Evolutionary conservation across 805 yeast species (phyloP).

Genomic region (Peterozyma xylosa): DNA sequence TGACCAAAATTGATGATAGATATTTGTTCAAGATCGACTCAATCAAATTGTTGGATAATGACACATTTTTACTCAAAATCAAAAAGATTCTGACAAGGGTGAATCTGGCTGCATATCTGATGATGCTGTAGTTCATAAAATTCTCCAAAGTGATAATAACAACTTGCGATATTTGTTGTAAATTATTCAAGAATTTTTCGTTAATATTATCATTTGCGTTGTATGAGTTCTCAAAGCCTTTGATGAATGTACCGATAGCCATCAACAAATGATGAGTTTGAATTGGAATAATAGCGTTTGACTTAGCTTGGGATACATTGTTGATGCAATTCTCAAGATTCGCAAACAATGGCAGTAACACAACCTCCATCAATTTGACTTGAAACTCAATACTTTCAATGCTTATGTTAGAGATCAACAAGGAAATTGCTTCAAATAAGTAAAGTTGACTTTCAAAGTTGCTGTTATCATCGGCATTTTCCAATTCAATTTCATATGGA

Average conservation of each 20-base stretch:
- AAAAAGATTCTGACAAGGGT: constrained; percentile 84
- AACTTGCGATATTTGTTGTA: constrained; percentile 54
- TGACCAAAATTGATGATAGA: constrained; percentile 55
- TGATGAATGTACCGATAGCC: constrained; percentile 84
- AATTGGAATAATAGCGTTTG: constrained; percentile 39
- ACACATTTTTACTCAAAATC: constrained; percentile 41
- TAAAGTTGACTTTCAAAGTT: constrained; percentile 73
- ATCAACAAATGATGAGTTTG: constrained; percentile 82
- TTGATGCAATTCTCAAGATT: constrained; percentile 61
- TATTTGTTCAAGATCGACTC: constrained; percentile 55
- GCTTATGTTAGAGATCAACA: constrained; percentile 49
- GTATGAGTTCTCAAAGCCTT: constrained; percentile 61
- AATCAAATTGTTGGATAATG: constrained; percentile 35
- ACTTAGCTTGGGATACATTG: constrained; percentile 21
- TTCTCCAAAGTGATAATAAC: constrained; percentile 77
- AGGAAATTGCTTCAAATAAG: constrained; percentile 80
- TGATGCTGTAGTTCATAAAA: constrained; percentile 53
- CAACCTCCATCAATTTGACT: constrained; percentile 47
- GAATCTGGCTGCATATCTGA: constrained; percentile 82
- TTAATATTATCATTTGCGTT: constrained; percentile 19
- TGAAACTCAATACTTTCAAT: constrained; percentile 34
- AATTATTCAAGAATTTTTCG: constrained; percentile 20
- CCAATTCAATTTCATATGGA: constrained; percentile 26
- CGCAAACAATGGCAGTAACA: constrained; percentile 69
- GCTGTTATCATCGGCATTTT: constrained; percentile 50